Evolutionary conservation across 2,329 filamentous ascomycete genomes (phyloP).

Genomic region (Xylaria sp.): DNA sequence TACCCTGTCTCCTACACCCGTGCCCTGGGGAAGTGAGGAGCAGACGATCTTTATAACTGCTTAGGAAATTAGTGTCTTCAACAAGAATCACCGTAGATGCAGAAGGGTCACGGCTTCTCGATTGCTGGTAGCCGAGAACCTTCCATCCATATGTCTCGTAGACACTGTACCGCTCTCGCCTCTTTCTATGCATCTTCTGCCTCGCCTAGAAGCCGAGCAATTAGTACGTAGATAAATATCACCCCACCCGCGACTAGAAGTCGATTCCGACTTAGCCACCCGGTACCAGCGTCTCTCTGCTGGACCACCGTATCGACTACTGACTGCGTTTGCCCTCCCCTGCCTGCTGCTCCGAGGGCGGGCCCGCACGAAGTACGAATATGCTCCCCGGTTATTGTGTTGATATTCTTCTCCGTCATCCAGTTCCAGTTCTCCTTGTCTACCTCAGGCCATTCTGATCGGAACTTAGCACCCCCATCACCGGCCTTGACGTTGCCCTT

Average conservation of each 20-base stretch:
- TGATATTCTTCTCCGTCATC: slow-evolving; percentile 86
- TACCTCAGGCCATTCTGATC: slow-evolving; percentile 86
- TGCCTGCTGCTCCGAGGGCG: slow-evolving; percentile 68
- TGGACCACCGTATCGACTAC: slow-evolving; percentile 81
- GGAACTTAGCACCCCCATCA: slow-evolving; percentile 91
- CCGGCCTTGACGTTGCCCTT: slow-evolving; percentile 90
- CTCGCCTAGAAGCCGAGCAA: slow-evolving; percentile 76
- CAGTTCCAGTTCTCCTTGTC: slow-evolving; percentile 91
- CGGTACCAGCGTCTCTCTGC: slow-evolving; percentile 81
- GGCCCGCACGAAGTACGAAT: slow-evolving; percentile 60
- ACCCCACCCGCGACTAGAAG: slow-evolving; percentile 74
- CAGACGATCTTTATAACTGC: neutral
- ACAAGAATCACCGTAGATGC: neutral
- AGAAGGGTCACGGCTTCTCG: neutral
- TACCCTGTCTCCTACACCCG: slow-evolving; percentile 15
- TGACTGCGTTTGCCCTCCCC: slow-evolving; percentile 72
- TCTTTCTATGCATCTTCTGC: slow-evolving; percentile 44
- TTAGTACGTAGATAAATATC: slow-evolving; percentile 84
- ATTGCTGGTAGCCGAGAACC: neutral
- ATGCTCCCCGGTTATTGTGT: slow-evolving; percentile 77
- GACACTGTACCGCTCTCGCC: neutral
- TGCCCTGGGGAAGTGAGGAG: neutral
- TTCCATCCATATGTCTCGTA: neutral
- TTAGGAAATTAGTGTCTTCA: slow-evolving; percentile 4
- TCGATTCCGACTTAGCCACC: slow-evolving; percentile 85